phyloP scores from a whole-genome alignment of 164 flowering plant genomes.

The Annona cherimola region DNA sequence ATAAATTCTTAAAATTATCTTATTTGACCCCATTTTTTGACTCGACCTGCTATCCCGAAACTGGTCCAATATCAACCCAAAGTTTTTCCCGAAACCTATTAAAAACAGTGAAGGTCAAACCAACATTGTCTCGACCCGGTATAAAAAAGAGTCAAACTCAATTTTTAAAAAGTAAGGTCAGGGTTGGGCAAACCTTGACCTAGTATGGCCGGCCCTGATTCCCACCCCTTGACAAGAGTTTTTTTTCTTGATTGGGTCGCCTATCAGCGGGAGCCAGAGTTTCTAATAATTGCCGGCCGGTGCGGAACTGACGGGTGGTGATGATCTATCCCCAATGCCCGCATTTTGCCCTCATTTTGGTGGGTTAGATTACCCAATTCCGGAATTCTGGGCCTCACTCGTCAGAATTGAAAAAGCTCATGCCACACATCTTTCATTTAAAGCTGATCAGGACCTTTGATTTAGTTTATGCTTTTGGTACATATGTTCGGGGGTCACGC shows the following conservation, averaged over 20 bases:
- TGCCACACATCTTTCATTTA: too few relatives aligned
- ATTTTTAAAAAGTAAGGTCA: too few relatives aligned
- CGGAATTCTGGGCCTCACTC: not conserved
- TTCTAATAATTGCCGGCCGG: not conserved
- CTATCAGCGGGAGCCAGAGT: not conserved
- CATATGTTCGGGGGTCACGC: not conserved
- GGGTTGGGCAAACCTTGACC: not conserved
- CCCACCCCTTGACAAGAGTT: not conserved
- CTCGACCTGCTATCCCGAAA: too few relatives aligned
- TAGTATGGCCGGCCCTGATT: not conserved
- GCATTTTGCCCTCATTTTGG: not conserved
- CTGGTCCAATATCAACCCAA: too few relatives aligned
- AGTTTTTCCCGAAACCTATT: not conserved
- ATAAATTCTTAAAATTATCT: too few relatives aligned
- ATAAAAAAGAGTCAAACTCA: too few relatives aligned
- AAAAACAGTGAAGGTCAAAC: not conserved
- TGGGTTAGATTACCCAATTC: not conserved
- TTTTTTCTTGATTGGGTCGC: not conserved
- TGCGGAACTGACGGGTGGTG: too few relatives aligned
- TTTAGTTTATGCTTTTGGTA: too few relatives aligned
- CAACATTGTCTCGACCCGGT: not conserved
- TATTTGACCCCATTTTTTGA: too few relatives aligned
- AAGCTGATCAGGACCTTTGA: too few relatives aligned
- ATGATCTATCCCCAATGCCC: too few relatives aligned
- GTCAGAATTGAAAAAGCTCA: not conserved